These are phyloP conservation scores for Colletotrichum musicola DNA, from an alignment of 2,329 filamentous ascomycete species.

Conservation along the genomic window DNA sequence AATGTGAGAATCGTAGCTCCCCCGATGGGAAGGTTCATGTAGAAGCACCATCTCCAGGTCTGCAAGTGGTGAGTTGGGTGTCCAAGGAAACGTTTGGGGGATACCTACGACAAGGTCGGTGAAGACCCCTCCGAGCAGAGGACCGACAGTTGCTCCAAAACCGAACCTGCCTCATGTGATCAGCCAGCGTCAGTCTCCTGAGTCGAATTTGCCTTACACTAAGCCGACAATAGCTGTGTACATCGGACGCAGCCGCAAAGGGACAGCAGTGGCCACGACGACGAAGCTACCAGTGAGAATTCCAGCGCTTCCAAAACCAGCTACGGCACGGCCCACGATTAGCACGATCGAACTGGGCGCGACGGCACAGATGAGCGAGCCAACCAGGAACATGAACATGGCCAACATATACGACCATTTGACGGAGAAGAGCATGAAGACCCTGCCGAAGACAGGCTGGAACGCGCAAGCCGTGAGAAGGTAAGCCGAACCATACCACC, in stretches of 20 bases:
- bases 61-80: constrained; percentile 39
- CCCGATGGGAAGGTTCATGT: constrained; percentile 44
- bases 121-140: constrained; percentile 52
- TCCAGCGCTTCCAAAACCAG: constrained; percentile 39
- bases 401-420: constrained; percentile 43
- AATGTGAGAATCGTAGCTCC: constrained; percentile 46
- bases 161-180: constrained; percentile 45
- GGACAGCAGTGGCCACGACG: constrained; percentile 48
- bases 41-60: constrained; percentile 41
- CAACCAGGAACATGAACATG: constrained; percentile 29
- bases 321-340: constrained; percentile 33
- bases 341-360: constrained; percentile 29
- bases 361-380: constrained; percentile 29
- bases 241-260: constrained; percentile 46
- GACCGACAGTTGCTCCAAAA: constrained; percentile 50
- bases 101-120: constrained; percentile 50
- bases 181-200: neutral
- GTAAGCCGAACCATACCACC: constrained; percentile 62
- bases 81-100: too few relatives aligned
- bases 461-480: constrained; percentile 47
- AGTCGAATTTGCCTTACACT: constrained; percentile 43
- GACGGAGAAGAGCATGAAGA: constrained; percentile 54
- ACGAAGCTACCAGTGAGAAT: constrained; percentile 52
- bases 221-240: constrained; percentile 49
- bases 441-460: constrained; percentile 45